Evolutionary conservation across 768 basidiomycete species (phyloP).

Genomic region (Tricholoma matsutake): DNA sequence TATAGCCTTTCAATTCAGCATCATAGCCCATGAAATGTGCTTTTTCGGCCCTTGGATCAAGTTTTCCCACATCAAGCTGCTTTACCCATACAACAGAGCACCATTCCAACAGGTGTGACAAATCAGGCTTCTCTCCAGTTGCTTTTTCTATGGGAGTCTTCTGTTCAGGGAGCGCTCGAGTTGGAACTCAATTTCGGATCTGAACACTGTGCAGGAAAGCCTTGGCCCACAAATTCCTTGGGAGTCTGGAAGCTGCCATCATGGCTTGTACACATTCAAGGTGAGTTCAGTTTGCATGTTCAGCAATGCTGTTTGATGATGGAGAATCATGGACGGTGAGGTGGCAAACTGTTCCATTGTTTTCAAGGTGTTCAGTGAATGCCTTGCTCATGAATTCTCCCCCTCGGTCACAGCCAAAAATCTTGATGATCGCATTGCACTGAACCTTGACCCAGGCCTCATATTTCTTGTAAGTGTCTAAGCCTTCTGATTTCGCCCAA

Average conservation of each 20-base stretch:
- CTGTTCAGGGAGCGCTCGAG: too few relatives aligned
- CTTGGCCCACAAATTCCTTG: too few relatives aligned
- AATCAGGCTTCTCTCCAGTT: too few relatives aligned
- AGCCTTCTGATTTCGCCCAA: background rate
- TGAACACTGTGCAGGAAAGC: too few relatives aligned
- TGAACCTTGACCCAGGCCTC: background rate
- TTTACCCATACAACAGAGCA: background rate
- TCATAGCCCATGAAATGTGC: too few relatives aligned
- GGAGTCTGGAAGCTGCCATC: too few relatives aligned
- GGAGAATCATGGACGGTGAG: background rate
- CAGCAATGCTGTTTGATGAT: constrained; percentile 2
- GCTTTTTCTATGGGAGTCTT: too few relatives aligned
- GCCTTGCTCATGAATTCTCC: too few relatives aligned
- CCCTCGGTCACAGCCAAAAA: background rate
- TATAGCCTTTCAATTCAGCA: background rate
- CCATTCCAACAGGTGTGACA: too few relatives aligned
- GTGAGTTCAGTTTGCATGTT: constrained; percentile 5
- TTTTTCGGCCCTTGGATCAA: too few relatives aligned
- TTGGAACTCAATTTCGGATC: too few relatives aligned
- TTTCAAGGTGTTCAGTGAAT: background rate
- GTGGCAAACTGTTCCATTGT: background rate
- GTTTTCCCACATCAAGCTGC: background rate
- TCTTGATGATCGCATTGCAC: background rate
- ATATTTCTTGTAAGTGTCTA: background rate
- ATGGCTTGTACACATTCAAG: background rate